phyloP scores from a whole-genome alignment of 1,284 basidiomycete species.

The Wallemia mellicola region DNA sequence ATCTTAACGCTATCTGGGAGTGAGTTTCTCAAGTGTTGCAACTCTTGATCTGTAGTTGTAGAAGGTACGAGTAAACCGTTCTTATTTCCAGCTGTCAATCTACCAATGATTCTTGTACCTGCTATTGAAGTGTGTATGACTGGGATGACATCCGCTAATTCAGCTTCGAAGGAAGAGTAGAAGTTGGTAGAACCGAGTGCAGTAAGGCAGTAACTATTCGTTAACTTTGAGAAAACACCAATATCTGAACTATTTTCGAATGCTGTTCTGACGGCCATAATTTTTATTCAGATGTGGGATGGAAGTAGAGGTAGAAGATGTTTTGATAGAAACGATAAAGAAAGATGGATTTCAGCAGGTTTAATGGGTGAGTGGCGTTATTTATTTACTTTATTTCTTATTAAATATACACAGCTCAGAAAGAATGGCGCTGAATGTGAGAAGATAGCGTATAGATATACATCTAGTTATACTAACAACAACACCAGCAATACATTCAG shows the following conservation, averaged over 20 bases:
- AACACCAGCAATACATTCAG: constrained; percentile 5
- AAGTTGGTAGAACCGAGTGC: constrained; percentile 68
- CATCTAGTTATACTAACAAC: not conserved
- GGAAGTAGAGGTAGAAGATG: no score
- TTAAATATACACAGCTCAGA: not conserved
- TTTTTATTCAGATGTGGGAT: no score
- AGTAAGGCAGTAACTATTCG: constrained; percentile 71
- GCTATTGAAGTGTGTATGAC: constrained; percentile 92
- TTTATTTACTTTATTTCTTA: not conserved
- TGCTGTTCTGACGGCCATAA: constrained; percentile 13
- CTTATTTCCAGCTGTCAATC: constrained; percentile 80
- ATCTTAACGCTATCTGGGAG: constrained; percentile 71
- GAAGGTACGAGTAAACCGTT: constrained; percentile 88
- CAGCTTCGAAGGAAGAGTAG: constrained; percentile 22
- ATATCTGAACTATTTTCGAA: constrained; percentile 96
- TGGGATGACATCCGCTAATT: constrained; percentile 63
- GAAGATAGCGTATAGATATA: constrained; percentile 3
- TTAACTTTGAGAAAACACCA: constrained; percentile 77
- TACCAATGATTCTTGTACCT: constrained; percentile 77
- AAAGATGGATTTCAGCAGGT: not conserved
- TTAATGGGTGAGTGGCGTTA: not conserved
- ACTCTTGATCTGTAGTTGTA: constrained; percentile 88
- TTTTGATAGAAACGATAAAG: no score
- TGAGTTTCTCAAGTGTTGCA: constrained; percentile 91
- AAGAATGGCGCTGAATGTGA: constrained; percentile 32